Base-by-base conservation (phyloP, 768 basidiomycete genomes). In the Tylopilus sp. region DNA sequence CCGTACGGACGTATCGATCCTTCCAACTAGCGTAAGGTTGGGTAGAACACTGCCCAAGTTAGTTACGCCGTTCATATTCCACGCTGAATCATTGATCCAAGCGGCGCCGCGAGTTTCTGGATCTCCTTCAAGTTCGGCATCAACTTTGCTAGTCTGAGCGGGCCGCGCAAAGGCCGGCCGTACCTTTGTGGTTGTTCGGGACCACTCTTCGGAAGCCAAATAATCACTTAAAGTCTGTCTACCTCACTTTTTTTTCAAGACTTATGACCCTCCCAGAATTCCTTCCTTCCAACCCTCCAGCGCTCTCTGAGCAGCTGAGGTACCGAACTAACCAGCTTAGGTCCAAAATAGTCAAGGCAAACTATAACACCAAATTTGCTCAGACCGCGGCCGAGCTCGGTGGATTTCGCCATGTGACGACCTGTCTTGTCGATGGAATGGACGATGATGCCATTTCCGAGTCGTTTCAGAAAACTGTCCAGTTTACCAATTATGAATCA, bases 361-460 rank as follows among this genome's bases (percentile, higher is more conserved):
- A 58, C 42, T 34, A 4, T 36, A 48, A 34, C 26, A 40, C 45
- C 21, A 44, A 48, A 14, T 59, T 59, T 24, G 41, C 30, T 48
- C 49, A 24, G 34, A 52, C 42, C 1, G 38, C 56, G 16, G 24
- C 42, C 16, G 45, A 59, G 24, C 57, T 59, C 13, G 0, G 25
- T 5, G 31, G 33, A 21, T 59, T 59, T 28, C 57, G 36, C 34
- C 21, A n/a, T 47, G 45, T 14, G 12, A 41, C 37, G 3, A 26
- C 46, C 3, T 21, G 43, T 13, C n/a, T 37, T 10, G 3, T 21
- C 36, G n/a, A 21, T 21, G 19, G 12, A 21, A 19, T 19, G n/a
- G 36, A 37, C 19, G 9, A 19, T 9, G n/a, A 19, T 6, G 19
- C 6, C n/a, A n/a, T 37, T 37, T 19, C 19, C 36, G 36, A 37